phyloP scores from a whole-genome alignment of 2,329 filamentous ascomycete species.

The Phyllachora maydis region DNA sequence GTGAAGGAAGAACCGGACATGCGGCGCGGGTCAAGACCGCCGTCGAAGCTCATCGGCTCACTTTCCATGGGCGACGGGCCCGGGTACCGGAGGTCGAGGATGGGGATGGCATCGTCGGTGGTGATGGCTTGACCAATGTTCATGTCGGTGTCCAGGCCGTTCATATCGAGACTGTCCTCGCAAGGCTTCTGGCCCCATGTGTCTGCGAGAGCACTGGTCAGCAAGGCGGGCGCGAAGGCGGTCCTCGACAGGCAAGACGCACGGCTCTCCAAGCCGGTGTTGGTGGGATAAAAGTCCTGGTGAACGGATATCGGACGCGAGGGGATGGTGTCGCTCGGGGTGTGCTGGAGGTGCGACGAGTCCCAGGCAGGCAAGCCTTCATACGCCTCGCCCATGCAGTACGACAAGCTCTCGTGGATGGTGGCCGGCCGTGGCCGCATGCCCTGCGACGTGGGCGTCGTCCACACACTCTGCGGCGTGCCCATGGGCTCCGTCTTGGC shows the following conservation, averaged over 20 bases:
- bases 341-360: constrained; percentile 27
- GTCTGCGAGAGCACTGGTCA: constrained; percentile 12
- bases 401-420: constrained; percentile 40
- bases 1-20: constrained; percentile 58
- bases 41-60: constrained; percentile 27
- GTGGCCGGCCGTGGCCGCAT: constrained; percentile 32
- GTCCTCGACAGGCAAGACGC: no score
- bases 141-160: constrained; percentile 33
- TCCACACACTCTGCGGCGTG: constrained; percentile 27
- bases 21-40: constrained; percentile 32
- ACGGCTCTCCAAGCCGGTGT: constrained; percentile 27
- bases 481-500: constrained; percentile 24
- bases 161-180: constrained; percentile 34
- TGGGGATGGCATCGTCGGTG: constrained; percentile 39
- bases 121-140: constrained; percentile 40
- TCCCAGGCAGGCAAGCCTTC: constrained; percentile 34
- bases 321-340: constrained; percentile 27
- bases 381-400: constrained; percentile 32
- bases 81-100: constrained; percentile 36
- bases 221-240: constrained; percentile 8
- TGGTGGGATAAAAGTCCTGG: constrained; percentile 32
- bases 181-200: constrained; percentile 33
- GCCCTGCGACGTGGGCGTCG: constrained; percentile 28
- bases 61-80: constrained; percentile 25
- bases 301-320: constrained; percentile 34